A percentile compares a stretch with the other conserved stretches of the same genome.
Conservation (phyloP, 2,329 filamentous ascomycete species). For the Sclerotinia trifoliorum region DNA sequence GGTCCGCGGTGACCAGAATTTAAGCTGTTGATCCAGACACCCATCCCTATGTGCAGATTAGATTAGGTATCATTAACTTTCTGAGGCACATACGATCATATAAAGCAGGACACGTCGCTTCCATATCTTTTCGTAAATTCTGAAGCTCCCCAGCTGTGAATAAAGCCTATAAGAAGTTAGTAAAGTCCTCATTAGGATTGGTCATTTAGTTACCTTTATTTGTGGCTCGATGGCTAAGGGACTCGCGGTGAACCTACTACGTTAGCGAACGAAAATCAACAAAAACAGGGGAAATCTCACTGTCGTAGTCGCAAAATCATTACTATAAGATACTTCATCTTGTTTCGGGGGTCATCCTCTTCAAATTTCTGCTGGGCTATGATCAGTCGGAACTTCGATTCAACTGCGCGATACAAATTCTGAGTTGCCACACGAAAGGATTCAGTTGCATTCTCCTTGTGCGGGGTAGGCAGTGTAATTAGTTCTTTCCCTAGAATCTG, state of each 20-base stretch:
- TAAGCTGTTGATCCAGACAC: background rate
- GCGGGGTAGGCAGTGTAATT: background rate
- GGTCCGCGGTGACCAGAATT: background rate
- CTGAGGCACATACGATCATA: background rate
- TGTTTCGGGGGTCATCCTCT: background rate
- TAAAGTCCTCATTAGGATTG: background rate
- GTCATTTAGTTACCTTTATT: background rate
- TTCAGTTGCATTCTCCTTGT: background rate
- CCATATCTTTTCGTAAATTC: background rate
- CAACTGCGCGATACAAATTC: background rate
- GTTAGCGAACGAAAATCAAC: background rate
- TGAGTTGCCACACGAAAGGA: background rate
- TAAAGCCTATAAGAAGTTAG: background rate
- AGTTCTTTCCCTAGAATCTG: background rate
- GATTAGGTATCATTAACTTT: background rate
- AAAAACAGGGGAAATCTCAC: background rate
- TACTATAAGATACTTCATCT: background rate
- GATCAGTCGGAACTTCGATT: background rate
- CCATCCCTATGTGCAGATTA: background rate
- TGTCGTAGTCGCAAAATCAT: slow-evolving; percentile 7
- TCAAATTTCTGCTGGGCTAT: background rate
- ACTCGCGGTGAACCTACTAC: background rate
- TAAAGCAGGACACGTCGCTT: background rate
- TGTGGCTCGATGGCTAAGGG: slow-evolving; percentile 1
- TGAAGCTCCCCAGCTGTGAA: background rate